Evolutionary conservation across 2,329 filamentous ascomycete genomes (phyloP).

Genomic region (Aspergillus arachidicola): DNA sequence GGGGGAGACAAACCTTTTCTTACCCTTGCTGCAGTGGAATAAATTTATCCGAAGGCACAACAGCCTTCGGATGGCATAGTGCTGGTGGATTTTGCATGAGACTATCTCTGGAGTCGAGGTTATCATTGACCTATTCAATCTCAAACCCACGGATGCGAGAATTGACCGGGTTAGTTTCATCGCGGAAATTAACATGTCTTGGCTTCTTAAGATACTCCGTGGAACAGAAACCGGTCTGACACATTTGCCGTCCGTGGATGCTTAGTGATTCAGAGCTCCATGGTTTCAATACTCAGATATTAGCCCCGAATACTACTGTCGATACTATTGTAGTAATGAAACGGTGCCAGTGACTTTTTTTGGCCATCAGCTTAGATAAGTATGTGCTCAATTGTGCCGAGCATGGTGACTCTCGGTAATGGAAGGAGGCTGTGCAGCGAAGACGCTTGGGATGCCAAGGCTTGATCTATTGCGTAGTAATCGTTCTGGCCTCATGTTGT

Average conservation of each 20-base stretch:
- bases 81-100: background rate
- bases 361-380: background rate
- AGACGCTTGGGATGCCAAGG: background rate
- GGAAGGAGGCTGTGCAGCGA: background rate
- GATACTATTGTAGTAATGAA: background rate
- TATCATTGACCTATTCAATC: background rate
- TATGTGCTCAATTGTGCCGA: background rate
- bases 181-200: background rate
- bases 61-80: background rate
- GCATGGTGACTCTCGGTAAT: background rate
- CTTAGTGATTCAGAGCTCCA: background rate
- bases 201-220: background rate
- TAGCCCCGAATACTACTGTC: no score
- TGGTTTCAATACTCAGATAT: background rate
- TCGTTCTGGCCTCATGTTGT: background rate
- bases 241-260: background rate
- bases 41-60: background rate
- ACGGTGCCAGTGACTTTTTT: no score
- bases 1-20: no score
- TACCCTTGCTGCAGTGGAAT: background rate
- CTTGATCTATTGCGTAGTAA: background rate
- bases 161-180: background rate
- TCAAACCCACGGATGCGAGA: background rate
- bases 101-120: background rate
- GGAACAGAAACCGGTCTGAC: no score